Percentiles rank a stretch among this genome's conserved stretches.
Evolutionary conservation across 2,329 filamentous ascomycete genomes (phyloP).

Genomic region (Talaromyces sp.): DNA sequence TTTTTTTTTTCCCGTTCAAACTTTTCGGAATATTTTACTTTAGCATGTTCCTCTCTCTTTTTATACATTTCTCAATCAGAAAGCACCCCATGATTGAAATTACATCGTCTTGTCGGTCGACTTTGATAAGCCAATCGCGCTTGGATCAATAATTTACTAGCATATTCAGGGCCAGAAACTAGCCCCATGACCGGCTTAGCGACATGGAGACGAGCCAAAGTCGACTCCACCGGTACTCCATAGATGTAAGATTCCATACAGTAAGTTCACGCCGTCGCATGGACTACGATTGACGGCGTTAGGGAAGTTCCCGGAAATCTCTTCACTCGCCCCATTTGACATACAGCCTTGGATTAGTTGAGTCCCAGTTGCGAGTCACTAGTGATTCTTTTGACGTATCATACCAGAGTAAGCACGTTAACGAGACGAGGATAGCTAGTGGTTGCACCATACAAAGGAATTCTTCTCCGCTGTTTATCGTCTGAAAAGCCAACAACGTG

Average conservation of each 20-base stretch:
- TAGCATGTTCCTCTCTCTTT: background rate
- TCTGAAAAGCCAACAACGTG: background rate
- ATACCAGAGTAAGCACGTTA: no score
- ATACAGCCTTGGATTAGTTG: background rate
- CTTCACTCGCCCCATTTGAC: background rate
- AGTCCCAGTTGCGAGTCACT: background rate
- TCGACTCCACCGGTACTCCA: background rate
- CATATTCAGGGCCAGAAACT: background rate
- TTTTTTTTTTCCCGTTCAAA: background rate
- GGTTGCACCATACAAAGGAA: background rate
- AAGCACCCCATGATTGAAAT: background rate
- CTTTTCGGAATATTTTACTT: background rate
- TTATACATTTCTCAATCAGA: background rate
- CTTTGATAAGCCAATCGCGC: slow-evolving; percentile 8
- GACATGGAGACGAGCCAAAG: background rate
- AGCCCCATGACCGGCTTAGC: background rate
- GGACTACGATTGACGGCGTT: background rate
- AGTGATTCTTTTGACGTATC: background rate
- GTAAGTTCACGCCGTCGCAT: background rate
- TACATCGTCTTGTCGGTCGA: background rate
- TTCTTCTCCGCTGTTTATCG: background rate
- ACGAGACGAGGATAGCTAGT: background rate
- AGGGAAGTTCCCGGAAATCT: background rate
- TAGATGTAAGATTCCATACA: background rate
- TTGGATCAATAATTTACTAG: slow-evolving; percentile 3